Evolutionary conservation across 2,329 filamentous ascomycete species (phyloP).

Genomic region (Didymella glomerata): DNA sequence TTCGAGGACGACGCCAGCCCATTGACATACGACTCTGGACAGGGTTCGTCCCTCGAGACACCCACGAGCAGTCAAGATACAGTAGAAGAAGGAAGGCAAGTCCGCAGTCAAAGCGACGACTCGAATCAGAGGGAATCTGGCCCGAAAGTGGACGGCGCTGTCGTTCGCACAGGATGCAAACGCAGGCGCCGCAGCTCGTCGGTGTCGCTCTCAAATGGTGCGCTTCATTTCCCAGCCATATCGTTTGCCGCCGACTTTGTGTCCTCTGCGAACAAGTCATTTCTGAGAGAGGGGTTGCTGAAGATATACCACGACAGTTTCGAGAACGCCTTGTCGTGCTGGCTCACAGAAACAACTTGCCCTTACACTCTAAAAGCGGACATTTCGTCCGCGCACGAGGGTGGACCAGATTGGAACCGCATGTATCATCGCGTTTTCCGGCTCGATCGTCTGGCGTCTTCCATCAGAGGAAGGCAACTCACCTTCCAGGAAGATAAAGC

Average conservation of each 20-base stretch:
- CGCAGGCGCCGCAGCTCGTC: slow-evolving; percentile 38
- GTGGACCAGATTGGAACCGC: slow-evolving; percentile 58
- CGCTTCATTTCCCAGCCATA: slow-evolving; percentile 30
- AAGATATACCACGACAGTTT: slow-evolving; percentile 64
- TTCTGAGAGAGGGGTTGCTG: slow-evolving; percentile 57
- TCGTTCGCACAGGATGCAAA: slow-evolving; percentile 33
- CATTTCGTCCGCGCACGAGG: slow-evolving; percentile 41
- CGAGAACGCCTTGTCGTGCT: slow-evolving; percentile 63
- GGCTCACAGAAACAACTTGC: slow-evolving; percentile 63
- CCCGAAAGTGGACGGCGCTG: slow-evolving; percentile 16
- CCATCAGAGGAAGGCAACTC: slow-evolving; percentile 54
- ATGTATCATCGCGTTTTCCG: slow-evolving; percentile 61
- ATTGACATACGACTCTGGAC: slow-evolving; percentile 34
- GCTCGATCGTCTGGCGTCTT: slow-evolving; percentile 57
- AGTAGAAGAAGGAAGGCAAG: slow-evolving; percentile 7
- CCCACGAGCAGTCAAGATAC: slow-evolving; percentile 31
- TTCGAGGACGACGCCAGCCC: slow-evolving; percentile 26
- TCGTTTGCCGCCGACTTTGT: slow-evolving; percentile 43
- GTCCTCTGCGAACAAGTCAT: slow-evolving; percentile 47
- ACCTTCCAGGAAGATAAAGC: slow-evolving; percentile 55
- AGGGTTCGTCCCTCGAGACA: slow-evolving; percentile 40
- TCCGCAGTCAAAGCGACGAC: neutral
- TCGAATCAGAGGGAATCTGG: slow-evolving; percentile 3
- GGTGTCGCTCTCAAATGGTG: slow-evolving; percentile 30
- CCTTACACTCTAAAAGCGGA: slow-evolving; percentile 55